phyloP scores from a whole-genome alignment of 371 early-diverging fungal species.

The Mortierella polycephala region DNA sequence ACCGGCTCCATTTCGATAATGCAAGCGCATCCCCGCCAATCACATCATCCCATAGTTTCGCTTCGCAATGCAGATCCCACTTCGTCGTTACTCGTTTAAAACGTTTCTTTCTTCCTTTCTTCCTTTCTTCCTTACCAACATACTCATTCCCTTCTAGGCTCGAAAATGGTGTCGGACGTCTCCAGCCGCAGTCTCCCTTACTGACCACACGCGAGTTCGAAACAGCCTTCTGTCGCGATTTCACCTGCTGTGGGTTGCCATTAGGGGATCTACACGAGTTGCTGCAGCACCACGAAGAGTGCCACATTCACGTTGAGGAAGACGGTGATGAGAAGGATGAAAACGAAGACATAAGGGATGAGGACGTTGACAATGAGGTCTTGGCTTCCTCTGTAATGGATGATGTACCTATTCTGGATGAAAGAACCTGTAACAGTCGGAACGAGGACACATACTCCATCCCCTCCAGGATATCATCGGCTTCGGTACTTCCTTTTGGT shows the following conservation, averaged over 20 bases:
- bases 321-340: conserved; percentile 66
- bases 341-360: conserved; percentile 60
- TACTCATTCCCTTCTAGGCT: not conserved
- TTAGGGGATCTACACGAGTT: conserved; percentile 88
- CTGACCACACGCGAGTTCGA: conserved; percentile 71
- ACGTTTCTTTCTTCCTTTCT: not conserved
- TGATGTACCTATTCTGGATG: too few relatives aligned
- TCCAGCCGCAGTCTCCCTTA: not conserved
- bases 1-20: too few relatives aligned
- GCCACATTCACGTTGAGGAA: conserved; percentile 87
- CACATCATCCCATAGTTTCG: too few relatives aligned
- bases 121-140: not conserved
- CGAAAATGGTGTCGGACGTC: conserved; percentile 8
- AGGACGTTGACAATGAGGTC: conserved; percentile 57
- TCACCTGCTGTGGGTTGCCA: conserved; percentile 86
- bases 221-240: conserved; percentile 88
- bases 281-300: conserved; percentile 92
- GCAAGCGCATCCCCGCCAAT: too few relatives aligned
- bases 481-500: too few relatives aligned
- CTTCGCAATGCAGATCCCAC: not conserved
- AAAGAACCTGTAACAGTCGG: conserved; percentile 67
- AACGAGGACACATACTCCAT: conserved; percentile 54
- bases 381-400: too few relatives aligned
- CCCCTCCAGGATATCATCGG: too few relatives aligned
- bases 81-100: not conserved